These are phyloP conservation scores for Pythium guiyangense DNA, from an alignment of 352 stramenopile species.

Conservation along the genomic window DNA sequence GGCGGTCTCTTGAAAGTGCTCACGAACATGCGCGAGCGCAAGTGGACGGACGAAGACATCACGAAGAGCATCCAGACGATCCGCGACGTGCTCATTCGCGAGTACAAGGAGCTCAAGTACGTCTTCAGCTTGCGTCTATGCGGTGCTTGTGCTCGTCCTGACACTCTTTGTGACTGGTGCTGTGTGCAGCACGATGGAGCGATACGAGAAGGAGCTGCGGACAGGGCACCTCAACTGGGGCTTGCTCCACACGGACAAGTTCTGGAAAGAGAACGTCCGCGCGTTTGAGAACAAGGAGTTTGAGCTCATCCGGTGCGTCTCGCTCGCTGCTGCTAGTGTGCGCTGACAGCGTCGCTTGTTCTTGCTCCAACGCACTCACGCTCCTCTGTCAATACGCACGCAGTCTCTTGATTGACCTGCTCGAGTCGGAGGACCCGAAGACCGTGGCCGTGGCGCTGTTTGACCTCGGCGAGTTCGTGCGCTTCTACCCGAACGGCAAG, in stretches of 20 bases:
- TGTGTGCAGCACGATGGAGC: constrained; percentile 93
- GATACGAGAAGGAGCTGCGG: constrained; percentile 95
- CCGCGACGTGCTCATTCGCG: constrained; percentile 75
- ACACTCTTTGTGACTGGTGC: no score
- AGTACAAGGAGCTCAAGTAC: constrained; percentile 89
- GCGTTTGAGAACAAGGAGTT: constrained; percentile 97
- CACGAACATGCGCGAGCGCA: constrained; percentile 89
- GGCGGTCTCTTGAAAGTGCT: constrained; percentile 94
- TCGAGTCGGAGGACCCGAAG: constrained; percentile 92
- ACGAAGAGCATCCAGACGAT: constrained; percentile 72
- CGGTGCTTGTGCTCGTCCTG: no score
- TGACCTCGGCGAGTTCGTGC: constrained; percentile 97
- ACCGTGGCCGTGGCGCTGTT: constrained; percentile 95
- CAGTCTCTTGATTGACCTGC: constrained; percentile 92
- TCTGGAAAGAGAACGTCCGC: constrained; percentile 98
- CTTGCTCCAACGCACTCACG: no score
- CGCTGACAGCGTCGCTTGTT: no score
- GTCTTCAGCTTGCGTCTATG: no score
- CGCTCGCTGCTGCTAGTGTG: neutral
- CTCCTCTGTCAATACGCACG: neutral
- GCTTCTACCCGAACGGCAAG: constrained; percentile 97
- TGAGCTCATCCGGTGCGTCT: constrained; percentile 75
- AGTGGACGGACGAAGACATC: constrained; percentile 96
- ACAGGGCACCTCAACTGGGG: constrained; percentile 95
- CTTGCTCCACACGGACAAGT: constrained; percentile 96